These are phyloP conservation scores for Hirschfeldia incana DNA, from an alignment of 345 rosid genomes.

Conservation along the genomic window DNA sequence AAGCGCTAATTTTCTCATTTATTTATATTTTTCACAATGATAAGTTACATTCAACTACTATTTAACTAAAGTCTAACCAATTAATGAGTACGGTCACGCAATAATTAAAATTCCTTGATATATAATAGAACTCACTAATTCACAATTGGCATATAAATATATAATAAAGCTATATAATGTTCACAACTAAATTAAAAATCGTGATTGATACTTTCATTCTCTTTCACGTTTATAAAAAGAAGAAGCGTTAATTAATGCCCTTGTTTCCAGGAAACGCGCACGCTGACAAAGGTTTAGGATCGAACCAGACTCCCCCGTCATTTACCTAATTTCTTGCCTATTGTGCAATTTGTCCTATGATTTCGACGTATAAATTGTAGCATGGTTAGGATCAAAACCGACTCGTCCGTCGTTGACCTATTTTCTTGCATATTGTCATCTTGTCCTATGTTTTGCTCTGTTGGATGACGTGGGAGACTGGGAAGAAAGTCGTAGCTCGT, in stretches of 20 bases:
- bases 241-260: background rate
- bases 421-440: background rate
- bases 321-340: conserved; percentile 4
- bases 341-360: background rate
- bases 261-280: conserved; percentile 8
- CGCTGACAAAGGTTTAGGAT: conserved; percentile 9
- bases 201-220: conserved; percentile 17
- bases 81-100: conserved; percentile 20
- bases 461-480: background rate
- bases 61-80: conserved; percentile 22
- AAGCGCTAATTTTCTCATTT: conserved; percentile 20
- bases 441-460: background rate
- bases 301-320: conserved; percentile 4
- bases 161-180: conserved; percentile 1
- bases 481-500: conserved; percentile 10
- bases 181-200: conserved; percentile 4
- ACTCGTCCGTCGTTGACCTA: conserved; percentile 12
- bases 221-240: background rate
- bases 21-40: conserved; percentile 30
- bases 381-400: background rate
- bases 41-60: conserved; percentile 16
- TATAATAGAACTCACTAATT: background rate
- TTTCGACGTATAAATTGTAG: background rate
- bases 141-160: conserved; percentile 5
- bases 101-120: background rate